Evolutionary conservation across 805 yeast species (phyloP).

Genomic region (Grigorovia transvaalensis): DNA sequence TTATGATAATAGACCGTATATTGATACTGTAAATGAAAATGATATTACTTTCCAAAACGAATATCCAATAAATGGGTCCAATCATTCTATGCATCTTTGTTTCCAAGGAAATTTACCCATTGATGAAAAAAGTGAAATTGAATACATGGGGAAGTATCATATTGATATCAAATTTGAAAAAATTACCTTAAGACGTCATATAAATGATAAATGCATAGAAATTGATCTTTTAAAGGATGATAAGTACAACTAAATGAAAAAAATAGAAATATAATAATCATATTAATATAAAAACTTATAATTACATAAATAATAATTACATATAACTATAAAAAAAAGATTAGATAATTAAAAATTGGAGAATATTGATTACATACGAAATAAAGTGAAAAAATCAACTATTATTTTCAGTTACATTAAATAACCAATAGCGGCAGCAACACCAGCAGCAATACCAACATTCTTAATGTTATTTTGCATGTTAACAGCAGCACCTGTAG

Average conservation of each 20-base stretch:
- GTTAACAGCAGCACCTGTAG: slow-evolving; percentile 4
- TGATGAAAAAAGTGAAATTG: slow-evolving; percentile 13
- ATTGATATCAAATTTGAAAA: slow-evolving; percentile 23
- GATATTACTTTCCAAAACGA: background rate
- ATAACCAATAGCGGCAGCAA: slow-evolving; percentile 12
- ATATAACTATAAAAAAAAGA: background rate
- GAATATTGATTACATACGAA: background rate
- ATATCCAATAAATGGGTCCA: background rate
- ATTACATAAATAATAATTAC: background rate
- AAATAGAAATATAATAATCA: too few species aligned
- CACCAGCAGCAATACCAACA: slow-evolving; percentile 7
- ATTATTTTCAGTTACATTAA: slow-evolving; percentile 1
- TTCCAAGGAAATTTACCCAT: slow-evolving; percentile 23
- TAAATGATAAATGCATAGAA: slow-evolving; percentile 18
- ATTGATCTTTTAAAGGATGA: slow-evolving; percentile 11
- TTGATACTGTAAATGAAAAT: background rate
- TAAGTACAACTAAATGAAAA: background rate
- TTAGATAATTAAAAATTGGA: background rate
- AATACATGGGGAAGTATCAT: slow-evolving; percentile 25
- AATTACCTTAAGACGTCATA: slow-evolving; percentile 22
- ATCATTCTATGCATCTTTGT: slow-evolving; percentile 21
- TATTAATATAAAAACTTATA: background rate
- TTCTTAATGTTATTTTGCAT: background rate
- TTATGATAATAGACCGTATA: background rate
- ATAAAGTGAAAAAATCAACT: background rate